Evolutionary conservation across 2,329 filamentous ascomycete genomes (phyloP), one percentile per base, ranked within the genome.

Genomic region (Diatrype stigma): DNA sequence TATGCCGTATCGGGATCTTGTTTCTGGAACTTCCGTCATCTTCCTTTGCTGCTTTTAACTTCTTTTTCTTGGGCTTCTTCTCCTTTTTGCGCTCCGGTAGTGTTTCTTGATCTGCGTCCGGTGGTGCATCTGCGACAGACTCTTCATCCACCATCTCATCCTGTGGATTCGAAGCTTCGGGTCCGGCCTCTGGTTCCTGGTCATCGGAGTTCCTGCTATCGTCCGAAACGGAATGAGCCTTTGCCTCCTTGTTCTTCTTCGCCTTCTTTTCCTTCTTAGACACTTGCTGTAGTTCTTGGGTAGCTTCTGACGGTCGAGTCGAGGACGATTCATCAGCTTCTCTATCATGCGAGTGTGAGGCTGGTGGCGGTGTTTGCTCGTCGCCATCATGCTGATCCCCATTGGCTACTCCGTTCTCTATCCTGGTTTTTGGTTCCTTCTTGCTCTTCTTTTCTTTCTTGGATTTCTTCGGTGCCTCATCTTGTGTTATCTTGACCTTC

Each of bases 1-100:
- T 81, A 61, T 82, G 74, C 22, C 74, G 67, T 38, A 51, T 46
- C 48, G 59, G 60, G 26, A 51, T 56, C n/a, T n/a, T n/a, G n/a
- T n/a, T n/a, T n/a, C n/a, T n/a, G n/a, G n/a, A n/a, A n/a, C n/a
- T n/a, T n/a, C n/a, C n/a, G 30, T 56, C 52, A 59, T 61, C 50
- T 17, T 42, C 45, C 3, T 57, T 54, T n/a, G 21, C 32, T 10
- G 23, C 60, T 30, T 59, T 53, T 48, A 58, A 60, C 22, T 50
- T 49, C 28, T 53, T 54, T 49, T 57, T 62, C 42, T 60, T 65
- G 38, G 51, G 57, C 12, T 60, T 58, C 54, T 60, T 62, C 38
- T 58, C 56, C 49, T 64, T 63, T 38, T 54, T 55, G 5, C 46
- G 16, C 17, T 60, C 57, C 6, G 17, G 45, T 14, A 37, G 7